These are phyloP conservation scores for Dentipellis sp. DNA, from an alignment of 768 basidiomycete species.

Conservation along the genomic window DNA sequence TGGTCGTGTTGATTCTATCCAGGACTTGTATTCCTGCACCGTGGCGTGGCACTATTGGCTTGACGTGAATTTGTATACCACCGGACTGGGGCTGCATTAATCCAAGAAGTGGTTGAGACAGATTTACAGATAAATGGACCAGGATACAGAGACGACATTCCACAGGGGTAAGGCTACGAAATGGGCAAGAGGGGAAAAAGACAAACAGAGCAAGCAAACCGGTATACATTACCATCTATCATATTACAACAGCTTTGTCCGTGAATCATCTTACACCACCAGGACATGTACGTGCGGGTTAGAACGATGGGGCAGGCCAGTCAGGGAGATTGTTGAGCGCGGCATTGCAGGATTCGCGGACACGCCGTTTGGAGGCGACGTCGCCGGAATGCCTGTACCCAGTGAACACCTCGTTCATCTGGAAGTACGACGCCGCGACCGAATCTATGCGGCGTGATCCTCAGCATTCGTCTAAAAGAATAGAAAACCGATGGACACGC, in stretches of 20 bases:
- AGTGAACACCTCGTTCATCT: slow-evolving; percentile 64
- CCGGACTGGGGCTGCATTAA: too few species aligned
- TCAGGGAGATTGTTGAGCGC: slow-evolving; percentile 64
- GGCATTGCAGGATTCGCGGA: slow-evolving; percentile 72
- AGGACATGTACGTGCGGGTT: not conserved
- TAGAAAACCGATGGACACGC: slow-evolving; percentile 11
- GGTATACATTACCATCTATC: not conserved
- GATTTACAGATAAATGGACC: too few species aligned
- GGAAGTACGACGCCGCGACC: slow-evolving; percentile 61
- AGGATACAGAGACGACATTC: too few species aligned
- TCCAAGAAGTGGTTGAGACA: too few species aligned
- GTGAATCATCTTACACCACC: not conserved
- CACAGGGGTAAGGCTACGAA: too few species aligned
- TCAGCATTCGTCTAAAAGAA: not conserved
- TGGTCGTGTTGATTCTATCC: too few species aligned
- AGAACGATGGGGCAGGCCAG: slow-evolving; percentile 40
- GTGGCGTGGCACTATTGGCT: too few species aligned
- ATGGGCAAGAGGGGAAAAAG: too few species aligned
- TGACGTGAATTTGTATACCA: too few species aligned
- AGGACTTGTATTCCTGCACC: too few species aligned
- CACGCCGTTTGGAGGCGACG: slow-evolving; percentile 59
- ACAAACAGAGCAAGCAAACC: not conserved
- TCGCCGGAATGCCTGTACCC: slow-evolving; percentile 73
- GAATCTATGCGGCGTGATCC: slow-evolving; percentile 33
- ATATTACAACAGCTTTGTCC: not conserved